Evolutionary conservation across 164 flowering plant species (phyloP).

Genomic region (Vitis amurensis): DNA sequence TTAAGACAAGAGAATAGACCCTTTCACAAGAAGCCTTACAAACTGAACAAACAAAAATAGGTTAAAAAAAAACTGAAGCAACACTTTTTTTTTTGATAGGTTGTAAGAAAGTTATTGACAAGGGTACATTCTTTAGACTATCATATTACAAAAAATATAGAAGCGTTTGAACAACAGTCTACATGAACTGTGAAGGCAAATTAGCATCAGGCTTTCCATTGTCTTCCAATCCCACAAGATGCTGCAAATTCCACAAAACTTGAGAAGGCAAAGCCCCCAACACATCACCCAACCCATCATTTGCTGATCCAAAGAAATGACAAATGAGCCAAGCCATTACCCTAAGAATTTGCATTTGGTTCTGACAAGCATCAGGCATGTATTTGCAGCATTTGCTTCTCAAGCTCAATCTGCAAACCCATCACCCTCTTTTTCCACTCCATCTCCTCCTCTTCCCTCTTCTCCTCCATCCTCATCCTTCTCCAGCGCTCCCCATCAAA

Average conservation of each 20-base stretch:
- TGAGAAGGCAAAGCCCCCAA: constrained; percentile 57
- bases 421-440: constrained; percentile 81
- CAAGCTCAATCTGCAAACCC: constrained; percentile 79
- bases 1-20: too few relatives aligned
- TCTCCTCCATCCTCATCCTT: constrained; percentile 73
- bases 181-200: constrained; percentile 71
- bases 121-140: too few relatives aligned
- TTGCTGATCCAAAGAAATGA: constrained; percentile 64
- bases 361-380: constrained; percentile 76
- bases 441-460: constrained; percentile 86
- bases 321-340: constrained; percentile 60
- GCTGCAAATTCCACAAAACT: constrained; percentile 64
- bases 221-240: constrained; percentile 58
- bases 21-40: too few relatives aligned
- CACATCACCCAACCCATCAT: constrained; percentile 62
- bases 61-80: too few relatives aligned
- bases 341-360: constrained; percentile 80
- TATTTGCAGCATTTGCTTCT: constrained; percentile 85
- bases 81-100: too few relatives aligned
- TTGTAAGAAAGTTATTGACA: too few relatives aligned
- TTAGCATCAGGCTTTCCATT: constrained; percentile 57
- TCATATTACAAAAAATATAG: neutral
- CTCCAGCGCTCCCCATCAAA: constrained; percentile 51
- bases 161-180: constrained; percentile 12
- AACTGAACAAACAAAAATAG: too few relatives aligned